Conservation (phyloP, 805 yeast species). For the Blastobotrys americana region DNA sequence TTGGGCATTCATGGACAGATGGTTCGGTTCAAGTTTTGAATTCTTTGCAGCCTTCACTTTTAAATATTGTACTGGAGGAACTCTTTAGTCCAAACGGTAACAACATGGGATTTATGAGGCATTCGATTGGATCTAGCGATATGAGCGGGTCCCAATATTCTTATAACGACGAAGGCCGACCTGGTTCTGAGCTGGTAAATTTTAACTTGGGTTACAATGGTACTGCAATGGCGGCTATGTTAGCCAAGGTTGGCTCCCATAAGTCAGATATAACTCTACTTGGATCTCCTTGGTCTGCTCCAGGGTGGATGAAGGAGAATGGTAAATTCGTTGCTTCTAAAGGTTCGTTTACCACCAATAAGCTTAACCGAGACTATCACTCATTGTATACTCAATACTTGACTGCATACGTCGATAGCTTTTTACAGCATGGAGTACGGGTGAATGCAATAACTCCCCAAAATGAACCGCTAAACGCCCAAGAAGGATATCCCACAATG, state of each 20-base stretch:
- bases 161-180: background rate
- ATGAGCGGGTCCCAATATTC: background rate
- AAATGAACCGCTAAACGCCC: slow-evolving; percentile 1
- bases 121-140: background rate
- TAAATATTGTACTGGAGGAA: background rate
- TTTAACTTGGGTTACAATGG: slow-evolving; percentile 1
- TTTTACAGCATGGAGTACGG: background rate
- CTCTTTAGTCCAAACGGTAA: background rate
- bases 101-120: slow-evolving; percentile 4
- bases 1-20: slow-evolving; percentile 3
- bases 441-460: slow-evolving; percentile 4
- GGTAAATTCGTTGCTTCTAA: slow-evolving; percentile 1
- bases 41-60: background rate
- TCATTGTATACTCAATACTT: background rate
- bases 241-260: background rate
- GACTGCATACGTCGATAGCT: background rate
- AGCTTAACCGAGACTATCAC: background rate
- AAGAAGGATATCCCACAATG: slow-evolving; percentile 2
- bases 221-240: background rate
- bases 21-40: slow-evolving; percentile 1
- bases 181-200: background rate
- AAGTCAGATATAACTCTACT: background rate
- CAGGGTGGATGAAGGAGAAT: slow-evolving; percentile 9
- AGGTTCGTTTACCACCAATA: background rate
- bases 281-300: slow-evolving; percentile 9